phyloP scores from a whole-genome alignment of 371 early-diverging fungal genomes.

The Mucor lusitanicus region DNA sequence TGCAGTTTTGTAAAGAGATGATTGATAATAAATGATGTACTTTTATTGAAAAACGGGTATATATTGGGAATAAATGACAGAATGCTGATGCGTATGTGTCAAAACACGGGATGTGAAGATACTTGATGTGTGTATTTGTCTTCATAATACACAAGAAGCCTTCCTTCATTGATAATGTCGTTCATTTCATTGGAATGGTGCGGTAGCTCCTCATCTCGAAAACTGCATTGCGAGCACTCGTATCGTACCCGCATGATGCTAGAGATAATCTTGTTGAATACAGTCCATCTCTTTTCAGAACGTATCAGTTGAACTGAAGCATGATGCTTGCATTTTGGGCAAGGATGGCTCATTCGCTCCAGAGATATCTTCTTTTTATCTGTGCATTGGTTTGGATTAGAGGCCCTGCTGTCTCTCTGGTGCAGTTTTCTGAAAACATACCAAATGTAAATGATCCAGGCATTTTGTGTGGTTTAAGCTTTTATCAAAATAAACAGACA shows the following conservation, averaged over 20 bases:
- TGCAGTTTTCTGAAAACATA: not conserved
- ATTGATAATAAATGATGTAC: too few relatives aligned
- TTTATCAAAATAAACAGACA: not conserved
- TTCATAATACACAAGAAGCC: not conserved
- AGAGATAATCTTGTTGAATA: slow-evolving; percentile 41
- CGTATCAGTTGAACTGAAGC: slow-evolving; percentile 44
- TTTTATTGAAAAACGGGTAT: not conserved
- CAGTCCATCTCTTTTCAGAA: slow-evolving; percentile 38
- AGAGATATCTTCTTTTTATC: slow-evolving; percentile 43
- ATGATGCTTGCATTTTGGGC: slow-evolving; percentile 41
- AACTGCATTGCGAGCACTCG: slow-evolving; percentile 46
- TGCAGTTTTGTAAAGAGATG: not conserved
- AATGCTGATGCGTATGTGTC: not conserved
- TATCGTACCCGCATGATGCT: slow-evolving; percentile 45
- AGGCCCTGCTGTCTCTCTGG: not conserved
- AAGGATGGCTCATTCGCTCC: slow-evolving; percentile 38
- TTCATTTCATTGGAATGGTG: not conserved
- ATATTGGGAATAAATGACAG: not conserved
- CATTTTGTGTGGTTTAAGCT: not conserved
- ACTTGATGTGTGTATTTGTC: not conserved
- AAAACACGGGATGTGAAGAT: not conserved
- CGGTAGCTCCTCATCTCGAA: slow-evolving; percentile 42
- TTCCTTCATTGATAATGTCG: not conserved
- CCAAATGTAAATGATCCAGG: not conserved
- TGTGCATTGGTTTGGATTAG: not conserved